Evolutionary conservation across 495 filamentous ascomycete species (phyloP).

Genomic region (Pyrenula aspistea): DNA sequence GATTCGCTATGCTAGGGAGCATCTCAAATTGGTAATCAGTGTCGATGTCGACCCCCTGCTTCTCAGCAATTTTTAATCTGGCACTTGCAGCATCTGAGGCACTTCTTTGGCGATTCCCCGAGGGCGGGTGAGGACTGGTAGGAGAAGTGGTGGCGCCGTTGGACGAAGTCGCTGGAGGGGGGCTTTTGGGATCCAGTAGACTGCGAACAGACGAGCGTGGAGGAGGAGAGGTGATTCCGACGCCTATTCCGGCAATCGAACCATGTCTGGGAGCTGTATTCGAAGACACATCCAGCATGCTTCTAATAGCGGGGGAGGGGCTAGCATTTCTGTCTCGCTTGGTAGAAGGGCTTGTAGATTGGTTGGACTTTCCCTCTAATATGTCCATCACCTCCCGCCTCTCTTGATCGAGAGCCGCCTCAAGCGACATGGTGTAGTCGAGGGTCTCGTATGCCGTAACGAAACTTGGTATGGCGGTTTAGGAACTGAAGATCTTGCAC

Average conservation of each 20-base stretch:
- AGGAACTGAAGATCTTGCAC: too few relatives aligned
- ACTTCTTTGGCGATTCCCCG: background rate
- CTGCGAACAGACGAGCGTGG: constrained; percentile 2
- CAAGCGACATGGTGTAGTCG: constrained; percentile 42
- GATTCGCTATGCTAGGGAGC: constrained; percentile 7
- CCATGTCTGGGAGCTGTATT: constrained; percentile 24
- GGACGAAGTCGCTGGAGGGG: constrained; percentile 3
- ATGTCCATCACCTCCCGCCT: constrained; percentile 55
- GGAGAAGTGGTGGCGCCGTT: constrained; percentile 1
- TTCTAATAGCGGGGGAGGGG: constrained; percentile 21
- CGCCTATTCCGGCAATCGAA: constrained; percentile 26
- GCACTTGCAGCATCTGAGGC: background rate
- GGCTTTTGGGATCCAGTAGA: constrained; percentile 1
- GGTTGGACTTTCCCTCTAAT: constrained; percentile 30
- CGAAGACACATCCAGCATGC: constrained; percentile 13
- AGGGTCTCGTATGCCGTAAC: too few relatives aligned
- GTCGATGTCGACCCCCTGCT: constrained; percentile 6
- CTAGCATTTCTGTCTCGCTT: constrained; percentile 19
- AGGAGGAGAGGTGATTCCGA: constrained; percentile 17
- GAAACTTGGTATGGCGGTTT: too few relatives aligned
- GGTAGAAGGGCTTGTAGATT: constrained; percentile 12
- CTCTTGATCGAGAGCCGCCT: constrained; percentile 63
- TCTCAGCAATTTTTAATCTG: background rate
- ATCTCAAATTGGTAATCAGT: constrained; percentile 11
- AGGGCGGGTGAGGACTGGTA: background rate